Conservation (phyloP, 2,329 filamentous ascomycete genomes). For the Zymoseptoria crescenta region DNA sequence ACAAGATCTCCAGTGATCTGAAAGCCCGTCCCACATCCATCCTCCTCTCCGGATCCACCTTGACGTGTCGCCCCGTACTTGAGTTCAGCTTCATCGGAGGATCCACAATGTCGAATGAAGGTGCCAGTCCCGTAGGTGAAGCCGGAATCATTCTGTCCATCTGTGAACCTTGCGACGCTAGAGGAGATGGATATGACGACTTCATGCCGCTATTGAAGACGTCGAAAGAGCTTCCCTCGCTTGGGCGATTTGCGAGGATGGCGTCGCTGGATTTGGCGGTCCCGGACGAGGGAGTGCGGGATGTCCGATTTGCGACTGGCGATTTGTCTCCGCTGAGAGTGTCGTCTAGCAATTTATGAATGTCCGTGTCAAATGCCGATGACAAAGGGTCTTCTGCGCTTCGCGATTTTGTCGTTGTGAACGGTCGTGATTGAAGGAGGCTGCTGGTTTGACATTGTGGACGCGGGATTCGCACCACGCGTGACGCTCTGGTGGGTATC, state of each 20-base stretch:
- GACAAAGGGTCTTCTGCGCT: conserved; percentile 6
- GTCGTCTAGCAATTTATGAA: conserved; percentile 8
- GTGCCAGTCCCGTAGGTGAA: neutral
- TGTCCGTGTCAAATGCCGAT: neutral
- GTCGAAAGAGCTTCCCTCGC: conserved; percentile 9
- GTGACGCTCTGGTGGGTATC: conserved; percentile 3
- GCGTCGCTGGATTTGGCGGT: conserved; percentile 3
- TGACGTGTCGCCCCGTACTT: conserved; percentile 34
- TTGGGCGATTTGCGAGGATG: conserved; percentile 21
- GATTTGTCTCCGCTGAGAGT: conserved; percentile 25
- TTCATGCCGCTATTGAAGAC: conserved; percentile 10
- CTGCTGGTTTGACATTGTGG: conserved; percentile 6
- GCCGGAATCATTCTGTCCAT: neutral
- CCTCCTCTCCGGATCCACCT: conserved; percentile 27
- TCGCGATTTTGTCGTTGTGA: conserved; percentile 14
- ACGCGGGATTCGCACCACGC: conserved; percentile 6
- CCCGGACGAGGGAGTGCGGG: neutral
- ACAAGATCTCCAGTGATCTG: conserved; percentile 36
- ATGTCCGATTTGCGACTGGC: conserved; percentile 10
- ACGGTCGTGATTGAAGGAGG: conserved; percentile 9
- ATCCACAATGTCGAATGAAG: neutral
- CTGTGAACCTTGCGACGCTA: neutral
- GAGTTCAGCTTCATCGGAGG: conserved; percentile 31
- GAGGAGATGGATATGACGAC: neutral
- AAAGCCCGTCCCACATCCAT: conserved; percentile 45